phyloP scores from a whole-genome alignment of 1,139 yeast species.

The Blastobotrys niveus region DNA sequence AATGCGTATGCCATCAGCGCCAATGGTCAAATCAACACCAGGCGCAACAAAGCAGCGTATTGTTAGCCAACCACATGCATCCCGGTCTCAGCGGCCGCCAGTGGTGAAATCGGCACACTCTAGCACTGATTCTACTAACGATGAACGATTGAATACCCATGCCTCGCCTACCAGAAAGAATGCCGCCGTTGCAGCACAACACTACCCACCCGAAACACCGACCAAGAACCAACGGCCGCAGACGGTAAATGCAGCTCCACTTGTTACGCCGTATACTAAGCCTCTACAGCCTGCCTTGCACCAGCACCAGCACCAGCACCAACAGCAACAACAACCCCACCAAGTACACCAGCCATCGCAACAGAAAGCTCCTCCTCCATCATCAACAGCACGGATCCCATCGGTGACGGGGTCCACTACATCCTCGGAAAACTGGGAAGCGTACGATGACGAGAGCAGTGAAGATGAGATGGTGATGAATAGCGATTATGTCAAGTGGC shows the following conservation, averaged over 20 bases:
- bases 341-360: not conserved
- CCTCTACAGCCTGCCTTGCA: not conserved
- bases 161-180: too few species aligned
- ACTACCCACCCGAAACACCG: too few species aligned
- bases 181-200: too few species aligned
- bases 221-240: too few species aligned
- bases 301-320: not conserved
- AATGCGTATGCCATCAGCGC: constrained; percentile 6
- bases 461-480: constrained; percentile 24
- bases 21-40: not conserved
- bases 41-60: not conserved
- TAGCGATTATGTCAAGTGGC: constrained; percentile 22
- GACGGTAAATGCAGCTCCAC: too few species aligned
- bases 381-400: constrained; percentile 8
- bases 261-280: too few species aligned
- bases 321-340: not conserved
- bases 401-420: constrained; percentile 14
- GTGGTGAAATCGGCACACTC: too few species aligned
- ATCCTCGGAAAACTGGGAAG: constrained; percentile 25
- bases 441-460: constrained; percentile 23
- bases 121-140: too few species aligned
- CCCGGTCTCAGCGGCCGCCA: too few species aligned
- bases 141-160: too few species aligned
- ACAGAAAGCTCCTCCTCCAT: not conserved
- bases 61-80: constrained; percentile 7